A percentile compares a stretch with the other conserved stretches of the same genome.
Evolutionary conservation across 2,329 filamentous ascomycete genomes (phyloP).

Genomic region (Fusarium hostae): DNA sequence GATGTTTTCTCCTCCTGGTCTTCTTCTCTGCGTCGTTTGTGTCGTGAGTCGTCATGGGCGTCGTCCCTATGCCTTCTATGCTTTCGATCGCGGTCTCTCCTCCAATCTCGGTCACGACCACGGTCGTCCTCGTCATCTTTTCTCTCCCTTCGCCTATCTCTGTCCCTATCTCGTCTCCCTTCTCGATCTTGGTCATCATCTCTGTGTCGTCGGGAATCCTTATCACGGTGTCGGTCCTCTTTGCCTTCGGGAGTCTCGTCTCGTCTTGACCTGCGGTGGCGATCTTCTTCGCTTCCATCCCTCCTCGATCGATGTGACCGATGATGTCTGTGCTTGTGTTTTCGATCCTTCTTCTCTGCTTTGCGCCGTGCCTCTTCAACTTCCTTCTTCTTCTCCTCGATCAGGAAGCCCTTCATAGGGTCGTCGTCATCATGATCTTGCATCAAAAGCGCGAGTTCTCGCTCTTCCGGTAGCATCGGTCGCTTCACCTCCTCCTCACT

Average conservation of each 20-base stretch:
- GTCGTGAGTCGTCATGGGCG: constrained; percentile 42
- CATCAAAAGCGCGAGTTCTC: constrained; percentile 79
- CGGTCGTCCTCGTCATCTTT: constrained; percentile 41
- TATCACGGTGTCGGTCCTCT: constrained; percentile 45
- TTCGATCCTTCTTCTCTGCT: constrained; percentile 60
- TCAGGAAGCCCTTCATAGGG: constrained; percentile 92
- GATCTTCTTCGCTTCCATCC: constrained; percentile 48
- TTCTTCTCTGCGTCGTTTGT: constrained; percentile 45
- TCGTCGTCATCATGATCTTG: constrained; percentile 92
- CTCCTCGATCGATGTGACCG: constrained; percentile 57
- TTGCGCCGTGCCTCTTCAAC: constrained; percentile 74
- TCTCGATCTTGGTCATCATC: constrained; percentile 45
- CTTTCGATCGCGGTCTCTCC: constrained; percentile 38
- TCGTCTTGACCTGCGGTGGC: constrained; percentile 50
- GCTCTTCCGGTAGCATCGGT: constrained; percentile 81
- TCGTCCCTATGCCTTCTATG: constrained; percentile 46
- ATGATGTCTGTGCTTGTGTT: constrained; percentile 60
- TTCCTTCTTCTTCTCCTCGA: constrained; percentile 92
- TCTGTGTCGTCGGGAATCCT: constrained; percentile 46
- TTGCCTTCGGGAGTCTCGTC: constrained; percentile 50
- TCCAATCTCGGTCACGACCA: constrained; percentile 41
- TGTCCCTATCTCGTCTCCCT: constrained; percentile 40
- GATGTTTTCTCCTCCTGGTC: constrained; percentile 40
- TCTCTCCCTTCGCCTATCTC: constrained; percentile 31
- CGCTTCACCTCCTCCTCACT: constrained; percentile 61